Evolutionary conservation across 306 rosid species (phyloP).

Genomic region (Canavalia ensiformis): DNA sequence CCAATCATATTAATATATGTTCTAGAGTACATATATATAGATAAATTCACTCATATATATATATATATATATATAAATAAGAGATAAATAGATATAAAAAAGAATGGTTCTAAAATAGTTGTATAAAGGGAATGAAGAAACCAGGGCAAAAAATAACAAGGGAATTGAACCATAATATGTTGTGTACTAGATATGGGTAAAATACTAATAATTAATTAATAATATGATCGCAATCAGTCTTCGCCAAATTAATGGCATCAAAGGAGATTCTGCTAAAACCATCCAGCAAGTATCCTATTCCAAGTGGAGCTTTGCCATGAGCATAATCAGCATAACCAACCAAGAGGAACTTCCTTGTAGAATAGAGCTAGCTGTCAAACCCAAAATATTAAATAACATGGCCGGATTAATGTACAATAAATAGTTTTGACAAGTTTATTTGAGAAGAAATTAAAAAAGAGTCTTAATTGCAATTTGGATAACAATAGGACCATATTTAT

Average conservation of each 20-base stretch:
- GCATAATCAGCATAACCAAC: slow-evolving; percentile 47
- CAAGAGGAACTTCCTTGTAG: slow-evolving; percentile 53
- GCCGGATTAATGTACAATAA: background rate
- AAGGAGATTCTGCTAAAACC: slow-evolving; percentile 32
- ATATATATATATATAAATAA: too few relatives aligned
- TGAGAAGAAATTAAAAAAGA: background rate
- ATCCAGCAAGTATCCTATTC: slow-evolving; percentile 34
- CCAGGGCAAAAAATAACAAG: background rate
- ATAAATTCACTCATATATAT: too few relatives aligned
- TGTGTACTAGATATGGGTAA: background rate
- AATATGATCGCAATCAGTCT: background rate
- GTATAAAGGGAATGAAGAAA: slow-evolving; percentile 2
- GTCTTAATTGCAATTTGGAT: slow-evolving; percentile 11
- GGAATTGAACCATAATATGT: slow-evolving; percentile 14
- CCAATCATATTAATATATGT: slow-evolving; percentile 14
- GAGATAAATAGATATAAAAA: too few relatives aligned
- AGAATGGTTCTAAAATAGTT: background rate
- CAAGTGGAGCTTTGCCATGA: slow-evolving; percentile 46
- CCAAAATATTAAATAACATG: slow-evolving; percentile 11
- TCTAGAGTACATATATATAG: background rate
- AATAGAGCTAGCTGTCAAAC: slow-evolving; percentile 58
- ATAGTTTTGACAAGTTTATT: slow-evolving; percentile 3
- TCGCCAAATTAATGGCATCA: slow-evolving; percentile 23
- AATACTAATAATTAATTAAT: slow-evolving; percentile 11
- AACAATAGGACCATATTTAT: background rate